Evolutionary conservation across 768 basidiomycete genomes (phyloP).

Genomic region (Hygrocybe coccinea): DNA sequence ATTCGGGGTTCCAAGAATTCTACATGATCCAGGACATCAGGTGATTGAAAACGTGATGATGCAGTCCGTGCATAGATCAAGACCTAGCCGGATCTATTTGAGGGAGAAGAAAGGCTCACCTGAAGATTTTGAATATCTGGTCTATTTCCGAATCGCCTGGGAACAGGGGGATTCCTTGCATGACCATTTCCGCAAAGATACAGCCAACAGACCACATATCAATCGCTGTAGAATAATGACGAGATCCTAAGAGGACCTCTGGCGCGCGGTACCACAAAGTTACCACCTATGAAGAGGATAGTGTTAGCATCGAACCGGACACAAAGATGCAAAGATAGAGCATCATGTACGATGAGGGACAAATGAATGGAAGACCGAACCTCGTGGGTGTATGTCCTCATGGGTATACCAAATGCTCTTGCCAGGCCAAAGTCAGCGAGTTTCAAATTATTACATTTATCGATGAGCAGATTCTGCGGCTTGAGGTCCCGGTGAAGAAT

Average conservation of each 20-base stretch:
- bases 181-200: constrained; percentile 98
- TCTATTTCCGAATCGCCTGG: constrained; percentile 99
- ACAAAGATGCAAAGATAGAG: neutral
- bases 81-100: neutral
- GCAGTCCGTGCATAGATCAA: neutral
- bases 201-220: constrained; percentile 99
- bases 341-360: neutral
- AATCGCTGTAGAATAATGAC: constrained; percentile 95
- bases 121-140: constrained; percentile 99
- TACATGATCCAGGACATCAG: constrained; percentile 26
- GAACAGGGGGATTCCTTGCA: constrained; percentile 85
- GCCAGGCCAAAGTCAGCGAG: constrained; percentile 96
- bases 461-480: constrained; percentile 92
- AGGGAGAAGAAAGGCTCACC: constrained; percentile 44
- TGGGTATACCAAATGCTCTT: constrained; percentile 94
- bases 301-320: neutral
- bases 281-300: constrained; percentile 64
- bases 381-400: constrained; percentile 99
- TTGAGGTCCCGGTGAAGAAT: constrained; percentile 97
- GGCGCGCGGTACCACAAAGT: constrained; percentile 99
- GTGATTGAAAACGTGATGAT: neutral
- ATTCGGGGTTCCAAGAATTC: constrained; percentile 90
- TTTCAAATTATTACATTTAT: constrained; percentile 85
- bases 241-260: constrained; percentile 90
- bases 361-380: constrained; percentile 37